These are phyloP conservation scores for Corymbia maculata DNA, from an alignment of 345 rosid species.

Conservation along the genomic window DNA sequence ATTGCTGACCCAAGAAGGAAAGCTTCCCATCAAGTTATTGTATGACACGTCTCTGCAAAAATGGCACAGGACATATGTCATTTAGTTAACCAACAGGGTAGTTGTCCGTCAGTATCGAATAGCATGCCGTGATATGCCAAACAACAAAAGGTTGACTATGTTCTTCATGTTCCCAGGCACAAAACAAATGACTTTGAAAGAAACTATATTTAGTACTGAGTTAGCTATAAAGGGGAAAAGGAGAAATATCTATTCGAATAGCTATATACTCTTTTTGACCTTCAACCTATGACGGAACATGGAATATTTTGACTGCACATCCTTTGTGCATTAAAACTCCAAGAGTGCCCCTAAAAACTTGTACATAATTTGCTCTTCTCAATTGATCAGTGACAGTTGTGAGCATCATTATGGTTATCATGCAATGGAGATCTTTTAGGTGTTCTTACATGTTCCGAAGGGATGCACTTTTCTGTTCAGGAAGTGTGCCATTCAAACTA, in stretches of 20 bases:
- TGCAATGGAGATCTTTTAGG: neutral
- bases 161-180: neutral
- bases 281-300: neutral
- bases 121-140: neutral
- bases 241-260: neutral
- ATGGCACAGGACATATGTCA: neutral
- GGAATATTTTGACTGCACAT: neutral
- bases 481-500: constrained; percentile 41
- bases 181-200: neutral
- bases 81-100: neutral
- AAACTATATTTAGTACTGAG: neutral
- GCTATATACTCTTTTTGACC: neutral
- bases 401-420: neutral
- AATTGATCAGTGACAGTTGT: neutral
- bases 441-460: constrained; percentile 46
- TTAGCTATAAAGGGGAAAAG: neutral
- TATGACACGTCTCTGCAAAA: constrained; percentile 72
- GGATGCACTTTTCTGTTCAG: constrained; percentile 25
- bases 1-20: constrained; percentile 59
- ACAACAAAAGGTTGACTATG: neutral
- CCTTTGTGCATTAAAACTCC: neutral
- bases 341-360: neutral
- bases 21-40: constrained; percentile 50
- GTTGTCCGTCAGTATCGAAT: neutral
- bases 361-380: neutral